Percentiles rank a stretch among this genome's conserved stretches.
These are phyloP conservation scores for Agrocybe praecox DNA, from an alignment of 768 basidiomycete genomes.

Conservation along the genomic window DNA sequence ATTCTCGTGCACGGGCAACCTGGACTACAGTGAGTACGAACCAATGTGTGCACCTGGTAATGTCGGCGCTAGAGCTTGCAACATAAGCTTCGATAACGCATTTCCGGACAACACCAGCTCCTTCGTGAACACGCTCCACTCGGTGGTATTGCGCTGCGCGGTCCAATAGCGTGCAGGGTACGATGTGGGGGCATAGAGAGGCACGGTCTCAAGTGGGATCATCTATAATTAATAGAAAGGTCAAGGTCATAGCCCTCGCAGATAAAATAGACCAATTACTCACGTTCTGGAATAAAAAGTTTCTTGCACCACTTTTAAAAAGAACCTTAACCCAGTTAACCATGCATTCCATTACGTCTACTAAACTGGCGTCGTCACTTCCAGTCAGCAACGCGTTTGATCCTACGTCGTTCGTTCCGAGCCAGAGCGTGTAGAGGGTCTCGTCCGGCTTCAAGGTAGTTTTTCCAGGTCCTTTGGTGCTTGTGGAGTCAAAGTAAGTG, in stretches of 20 bases:
- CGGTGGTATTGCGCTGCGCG: conserved; percentile 51
- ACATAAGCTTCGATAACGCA: conserved; percentile 49
- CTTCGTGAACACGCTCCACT: conserved; percentile 58
- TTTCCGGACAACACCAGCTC: conserved; percentile 57
- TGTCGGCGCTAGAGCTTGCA: conserved; percentile 47
- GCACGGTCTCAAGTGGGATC: conserved; percentile 53
- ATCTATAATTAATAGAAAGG: conserved; percentile 38
- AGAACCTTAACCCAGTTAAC: conserved; percentile 60
- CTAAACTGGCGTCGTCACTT: conserved; percentile 51
- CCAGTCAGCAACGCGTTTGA: conserved; percentile 55
- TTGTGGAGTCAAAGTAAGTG: conserved; percentile 37
- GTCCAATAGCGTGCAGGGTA: conserved; percentile 57
- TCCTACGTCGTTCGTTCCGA: conserved; percentile 70
- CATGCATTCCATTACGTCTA: conserved; percentile 59
- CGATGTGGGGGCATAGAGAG: conserved; percentile 47
- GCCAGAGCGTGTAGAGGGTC: conserved; percentile 69
- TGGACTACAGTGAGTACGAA: conserved; percentile 23
- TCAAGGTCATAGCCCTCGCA: neutral
- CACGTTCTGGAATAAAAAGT: conserved; percentile 73
- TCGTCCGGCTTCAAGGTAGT: conserved; percentile 35
- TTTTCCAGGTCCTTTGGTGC: conserved; percentile 41
- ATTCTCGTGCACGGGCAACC: neutral
- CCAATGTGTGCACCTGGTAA: conserved; percentile 61
- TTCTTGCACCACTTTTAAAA: conserved; percentile 60
- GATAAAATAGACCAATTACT: conserved; percentile 21